Evolutionary conservation across 306 rosid species (phyloP).

Genomic region (Hylodesmum podocarpum): DNA sequence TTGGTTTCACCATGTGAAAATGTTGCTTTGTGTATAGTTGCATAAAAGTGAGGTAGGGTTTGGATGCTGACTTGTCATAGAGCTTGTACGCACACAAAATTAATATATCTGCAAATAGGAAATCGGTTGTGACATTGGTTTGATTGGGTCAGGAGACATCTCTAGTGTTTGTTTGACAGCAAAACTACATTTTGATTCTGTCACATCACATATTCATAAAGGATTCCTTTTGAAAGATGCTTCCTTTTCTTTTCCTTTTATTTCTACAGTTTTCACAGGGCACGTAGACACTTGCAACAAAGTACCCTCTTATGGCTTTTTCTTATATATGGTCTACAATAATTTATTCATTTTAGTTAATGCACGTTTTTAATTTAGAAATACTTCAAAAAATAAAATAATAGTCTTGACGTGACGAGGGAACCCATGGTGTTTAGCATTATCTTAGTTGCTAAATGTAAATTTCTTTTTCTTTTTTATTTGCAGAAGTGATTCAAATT

Average conservation of each 20-base stretch:
- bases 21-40: not conserved
- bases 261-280: not conserved
- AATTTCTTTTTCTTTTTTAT: too few species aligned
- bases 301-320: not conserved
- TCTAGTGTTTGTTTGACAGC: conserved; percentile 14
- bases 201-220: conserved; percentile 18
- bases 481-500: too few species aligned
- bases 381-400: too few species aligned
- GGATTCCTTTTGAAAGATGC: conserved; percentile 22
- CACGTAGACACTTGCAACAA: not conserved
- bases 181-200: conserved; percentile 30
- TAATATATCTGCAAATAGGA: conserved; percentile 19
- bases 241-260: not conserved
- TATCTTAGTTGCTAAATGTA: too few species aligned
- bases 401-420: too few species aligned
- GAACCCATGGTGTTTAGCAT: too few species aligned
- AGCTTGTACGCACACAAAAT: conserved; percentile 14
- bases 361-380: too few species aligned
- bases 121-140: not conserved
- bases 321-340: too few species aligned
- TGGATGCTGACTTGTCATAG: conserved; percentile 41
- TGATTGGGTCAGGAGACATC: conserved; percentile 21
- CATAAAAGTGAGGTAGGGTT: conserved; percentile 19
- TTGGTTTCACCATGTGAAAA: not conserved
- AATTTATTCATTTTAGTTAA: too few species aligned